Evolutionary conservation across 1,139 yeast species (phyloP), one percentile per base, ranked within the genome.

Genomic region (Hyphopichia fennica): DNA sequence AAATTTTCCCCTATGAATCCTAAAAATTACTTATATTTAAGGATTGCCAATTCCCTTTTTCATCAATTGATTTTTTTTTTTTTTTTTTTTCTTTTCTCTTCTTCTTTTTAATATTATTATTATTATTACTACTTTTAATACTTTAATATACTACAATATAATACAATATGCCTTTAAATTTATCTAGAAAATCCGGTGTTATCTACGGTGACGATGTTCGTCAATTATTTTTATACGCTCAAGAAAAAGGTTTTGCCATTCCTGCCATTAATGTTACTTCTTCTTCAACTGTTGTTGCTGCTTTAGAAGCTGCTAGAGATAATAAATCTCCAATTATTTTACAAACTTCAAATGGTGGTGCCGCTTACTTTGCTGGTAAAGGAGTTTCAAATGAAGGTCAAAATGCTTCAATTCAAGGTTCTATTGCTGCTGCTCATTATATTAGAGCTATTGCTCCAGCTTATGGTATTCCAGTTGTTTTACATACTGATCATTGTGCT

Each of bases 401-500:
- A 77, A 77, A 77, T 61, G 99, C 98, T 51, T 86, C 99, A 47
- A 87, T 93, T 72, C 85, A 84, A 51, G 99, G 99, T 75, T 74
- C 96, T 64, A 69, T 93, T 67, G 97, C 99, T 62, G 99, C 98
- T 63, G 99, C 96, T 54, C 96, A 89, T 79, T 93, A 85, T 81
- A 86, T 95, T 69, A 88, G 97, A 77, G 67, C 97, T 50, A 82
- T 93, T 77, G 97, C 99, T 53, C 97, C 99, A 69, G 68, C 84
- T 54, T 93, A 93, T 77, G 96, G 95, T 58, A 80, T 93, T 68
- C 99, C 99, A 71, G 98, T 93, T 54, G 82, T 93, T 51, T 79
- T 93, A 65, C 99, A 93, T 83, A 84, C 97, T 52, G 99, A 93
- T 75, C 99, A 93, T 79, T 93, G 99, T 80, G 99, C 99, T 65